Evolutionary conservation across 164 flowering plant species (phyloP).

Genomic region (Brasenia schreberi): DNA sequence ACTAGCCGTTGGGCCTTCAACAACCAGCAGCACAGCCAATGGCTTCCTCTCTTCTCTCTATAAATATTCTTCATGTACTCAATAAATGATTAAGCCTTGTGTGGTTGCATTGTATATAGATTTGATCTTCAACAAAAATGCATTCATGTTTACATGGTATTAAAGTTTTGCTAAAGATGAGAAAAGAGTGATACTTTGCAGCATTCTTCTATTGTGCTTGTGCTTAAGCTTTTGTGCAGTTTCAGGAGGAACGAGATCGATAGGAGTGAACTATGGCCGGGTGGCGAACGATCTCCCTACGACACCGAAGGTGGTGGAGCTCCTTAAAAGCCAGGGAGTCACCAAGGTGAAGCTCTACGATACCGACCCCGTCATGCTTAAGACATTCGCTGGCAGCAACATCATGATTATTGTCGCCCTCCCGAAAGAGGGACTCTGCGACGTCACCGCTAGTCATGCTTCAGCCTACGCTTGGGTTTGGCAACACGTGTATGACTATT

Average conservation of each 20-base stretch:
- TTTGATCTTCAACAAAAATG: too few species aligned
- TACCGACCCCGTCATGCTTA: constrained; percentile 55
- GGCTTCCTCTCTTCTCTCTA: too few species aligned
- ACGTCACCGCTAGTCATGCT: constrained; percentile 40
- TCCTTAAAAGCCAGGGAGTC: constrained; percentile 51
- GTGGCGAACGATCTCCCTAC: constrained; percentile 67
- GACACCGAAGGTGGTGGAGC: constrained; percentile 55
- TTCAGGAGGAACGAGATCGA: constrained; percentile 32
- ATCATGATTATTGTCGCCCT: constrained; percentile 59
- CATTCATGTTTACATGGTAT: too few species aligned
- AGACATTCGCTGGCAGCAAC: constrained; percentile 42
- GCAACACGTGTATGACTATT: constrained; percentile 33
- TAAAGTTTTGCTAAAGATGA: too few species aligned
- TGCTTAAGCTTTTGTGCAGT: too few species aligned
- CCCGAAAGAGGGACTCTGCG: constrained; percentile 67
- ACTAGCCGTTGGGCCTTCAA: too few species aligned
- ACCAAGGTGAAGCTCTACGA: constrained; percentile 70
- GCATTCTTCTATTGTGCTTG: too few species aligned
- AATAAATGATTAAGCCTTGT: too few species aligned
- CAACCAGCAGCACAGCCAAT: too few species aligned
- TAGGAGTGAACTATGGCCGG: constrained; percentile 86
- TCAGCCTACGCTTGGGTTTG: constrained; percentile 57
- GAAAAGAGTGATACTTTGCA: too few species aligned
- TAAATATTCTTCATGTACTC: too few species aligned
- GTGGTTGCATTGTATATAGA: too few species aligned